phyloP scores from a whole-genome alignment of 306 rosid species.

The barrel medic (Medicago truncatula) region DNA sequence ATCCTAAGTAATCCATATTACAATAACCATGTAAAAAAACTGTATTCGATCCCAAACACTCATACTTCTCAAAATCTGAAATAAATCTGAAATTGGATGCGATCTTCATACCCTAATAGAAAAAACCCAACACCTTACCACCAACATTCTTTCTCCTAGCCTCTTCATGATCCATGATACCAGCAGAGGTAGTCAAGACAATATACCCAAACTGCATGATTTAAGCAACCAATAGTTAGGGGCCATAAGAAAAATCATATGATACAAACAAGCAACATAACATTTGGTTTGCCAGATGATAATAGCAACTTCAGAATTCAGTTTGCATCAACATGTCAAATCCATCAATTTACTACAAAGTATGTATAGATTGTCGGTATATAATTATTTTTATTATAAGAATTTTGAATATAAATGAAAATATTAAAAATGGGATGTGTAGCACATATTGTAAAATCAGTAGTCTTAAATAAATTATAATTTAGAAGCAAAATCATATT shows the following conservation, averaged over 20 bases:
- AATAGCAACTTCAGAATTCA: not conserved
- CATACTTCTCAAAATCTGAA: constrained; percentile 7
- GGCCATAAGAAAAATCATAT: not conserved
- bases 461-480: no score
- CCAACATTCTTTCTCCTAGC: constrained; percentile 53
- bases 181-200: constrained; percentile 52
- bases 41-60: not conserved
- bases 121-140: constrained; percentile 51
- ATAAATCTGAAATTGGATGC: constrained; percentile 19
- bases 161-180: constrained; percentile 54
- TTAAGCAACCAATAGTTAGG: not conserved
- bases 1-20: not conserved
- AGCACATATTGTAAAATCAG: no score
- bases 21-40: constrained; percentile 2
- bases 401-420: no score
- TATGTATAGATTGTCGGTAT: not conserved
- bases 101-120: constrained; percentile 35
- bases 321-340: no score
- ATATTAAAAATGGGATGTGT: no score
- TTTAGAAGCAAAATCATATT: no score
- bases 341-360: no score
- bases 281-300: not conserved
- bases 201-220: constrained; percentile 51
- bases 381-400: no score
- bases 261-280: not conserved